Conservation (phyloP, 257 asterid species). For the Catharanthus roseus region DNA sequence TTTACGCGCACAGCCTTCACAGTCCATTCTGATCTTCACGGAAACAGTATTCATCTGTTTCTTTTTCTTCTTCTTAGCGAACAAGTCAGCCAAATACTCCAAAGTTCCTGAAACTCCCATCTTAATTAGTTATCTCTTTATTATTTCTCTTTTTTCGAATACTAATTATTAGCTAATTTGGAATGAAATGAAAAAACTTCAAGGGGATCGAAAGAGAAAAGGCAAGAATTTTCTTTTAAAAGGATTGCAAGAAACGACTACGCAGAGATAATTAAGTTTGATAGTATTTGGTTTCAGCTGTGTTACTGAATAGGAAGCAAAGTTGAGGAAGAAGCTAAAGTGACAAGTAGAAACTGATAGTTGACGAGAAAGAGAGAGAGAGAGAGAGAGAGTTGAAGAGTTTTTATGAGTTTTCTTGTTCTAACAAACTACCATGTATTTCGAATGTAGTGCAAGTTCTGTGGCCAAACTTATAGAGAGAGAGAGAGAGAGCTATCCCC, state of each 20-base stretch:
- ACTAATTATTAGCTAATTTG: too few relatives aligned
- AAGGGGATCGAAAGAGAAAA: not conserved
- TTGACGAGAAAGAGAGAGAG: not conserved
- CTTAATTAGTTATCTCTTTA: too few relatives aligned
- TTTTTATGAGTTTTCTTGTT: too few relatives aligned
- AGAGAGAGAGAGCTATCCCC: not conserved
- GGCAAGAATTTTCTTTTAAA: not conserved
- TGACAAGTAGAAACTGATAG: not conserved
- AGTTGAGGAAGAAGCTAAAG: not conserved
- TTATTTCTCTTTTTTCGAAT: not conserved
- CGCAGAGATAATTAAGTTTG: not conserved
- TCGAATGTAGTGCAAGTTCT: not conserved
- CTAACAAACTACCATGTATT: too few relatives aligned
- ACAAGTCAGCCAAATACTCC: conserved; percentile 60
- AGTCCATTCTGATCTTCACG: conserved; percentile 74
- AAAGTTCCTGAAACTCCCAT: conserved; percentile 85
- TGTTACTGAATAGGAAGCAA: conserved; percentile 1
- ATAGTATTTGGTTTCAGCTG: not conserved
- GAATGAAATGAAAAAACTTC: too few relatives aligned
- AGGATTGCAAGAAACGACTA: not conserved
- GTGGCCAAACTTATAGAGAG: conserved; percentile 14
- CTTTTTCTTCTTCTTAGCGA: conserved; percentile 59
- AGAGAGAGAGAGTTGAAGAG: too few relatives aligned
- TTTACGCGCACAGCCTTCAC: conserved; percentile 80
- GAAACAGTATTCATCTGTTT: conserved; percentile 50